Evolutionary conservation across 2,329 filamentous ascomycete genomes (phyloP).

Genomic region (Aspergillus sojae): DNA sequence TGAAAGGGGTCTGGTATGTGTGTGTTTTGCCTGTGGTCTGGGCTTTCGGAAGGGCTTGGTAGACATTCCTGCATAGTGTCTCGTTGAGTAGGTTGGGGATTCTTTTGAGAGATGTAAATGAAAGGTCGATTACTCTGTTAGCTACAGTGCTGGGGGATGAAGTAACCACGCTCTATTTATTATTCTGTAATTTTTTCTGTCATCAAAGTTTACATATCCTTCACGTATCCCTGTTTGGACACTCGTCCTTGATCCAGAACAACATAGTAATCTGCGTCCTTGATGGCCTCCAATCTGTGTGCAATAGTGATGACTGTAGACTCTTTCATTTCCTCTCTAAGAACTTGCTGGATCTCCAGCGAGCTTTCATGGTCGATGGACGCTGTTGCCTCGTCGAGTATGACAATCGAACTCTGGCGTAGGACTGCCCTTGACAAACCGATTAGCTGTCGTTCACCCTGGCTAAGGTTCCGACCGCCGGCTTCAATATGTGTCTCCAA

Average conservation of each 20-base stretch:
- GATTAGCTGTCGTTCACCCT: constrained; percentile 68
- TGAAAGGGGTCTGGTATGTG: neutral
- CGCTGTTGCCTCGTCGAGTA: constrained; percentile 69
- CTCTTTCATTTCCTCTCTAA: constrained; percentile 38
- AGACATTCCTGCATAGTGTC: neutral
- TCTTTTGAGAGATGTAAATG: neutral
- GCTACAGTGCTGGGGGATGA: neutral
- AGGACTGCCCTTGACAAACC: constrained; percentile 66
- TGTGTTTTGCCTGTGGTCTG: neutral
- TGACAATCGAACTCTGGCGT: constrained; percentile 61
- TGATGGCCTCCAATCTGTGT: constrained; percentile 65
- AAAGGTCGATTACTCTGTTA: neutral
- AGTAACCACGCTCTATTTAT: neutral
- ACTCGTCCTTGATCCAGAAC: constrained; percentile 57
- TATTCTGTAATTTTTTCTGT: neutral
- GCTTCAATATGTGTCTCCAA: constrained; percentile 60
- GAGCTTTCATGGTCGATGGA: constrained; percentile 67
- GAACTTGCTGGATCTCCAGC: constrained; percentile 42
- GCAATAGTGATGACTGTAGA: constrained; percentile 67
- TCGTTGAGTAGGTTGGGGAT: neutral
- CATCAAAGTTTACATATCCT: constrained; percentile 20
- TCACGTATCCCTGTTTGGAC: constrained; percentile 30
- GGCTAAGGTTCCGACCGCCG: constrained; percentile 63
- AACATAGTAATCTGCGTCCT: constrained; percentile 59
- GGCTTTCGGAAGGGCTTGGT: neutral